Evolutionary conservation across 345 rosid species (phyloP), one percentile per base, ranked within the genome.

Genomic region (Limnanthes douglasii): DNA sequence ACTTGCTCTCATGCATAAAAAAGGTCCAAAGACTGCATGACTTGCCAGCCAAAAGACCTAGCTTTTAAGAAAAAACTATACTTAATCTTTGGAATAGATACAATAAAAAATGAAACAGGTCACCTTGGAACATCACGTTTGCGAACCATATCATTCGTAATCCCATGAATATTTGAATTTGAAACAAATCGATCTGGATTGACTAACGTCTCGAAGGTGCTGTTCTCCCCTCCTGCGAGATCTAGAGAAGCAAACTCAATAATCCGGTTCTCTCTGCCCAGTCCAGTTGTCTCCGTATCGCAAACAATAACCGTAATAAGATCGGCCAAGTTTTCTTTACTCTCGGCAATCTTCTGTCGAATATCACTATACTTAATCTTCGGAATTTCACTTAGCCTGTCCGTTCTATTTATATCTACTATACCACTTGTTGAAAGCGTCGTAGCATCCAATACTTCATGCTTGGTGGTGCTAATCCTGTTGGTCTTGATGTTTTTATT

Each of bases 61-160:
- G 23, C 11, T 7, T 11, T 8, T 5, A 4, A 19, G 7, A 35
- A 29, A 42, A 31, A 29, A 30, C 19, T 6, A 22, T 12, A 34
- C 28, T 14, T 21, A 15, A 30, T 34, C 16, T 18, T 1, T n/a
- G n/a, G n/a, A n/a, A n/a, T n/a, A n/a, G n/a, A n/a, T n/a, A n/a
- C n/a, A 6, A 22, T 15, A 32, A 24, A 5, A 36, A 15, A 34
- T 11, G 11, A 8, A 43, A 4, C 1, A 11, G 5, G 5, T 10
- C 68, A 84, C 96, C 93, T 84, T 21, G 98, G 98, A 65, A 90
- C 82, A 40, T 66, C 76, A 24, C 74, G 78, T 45, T 66, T 51
- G 37, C 60, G 37, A 55, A 90, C 98, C 96, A 80, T 80, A 47
- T 50, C 42, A 15, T 67, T 66, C 53, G 76, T 66, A 28, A 84